Base-by-base conservation (phyloP, 1,284 basidiomycete species). In the Takashimella tepidaria region DNA sequence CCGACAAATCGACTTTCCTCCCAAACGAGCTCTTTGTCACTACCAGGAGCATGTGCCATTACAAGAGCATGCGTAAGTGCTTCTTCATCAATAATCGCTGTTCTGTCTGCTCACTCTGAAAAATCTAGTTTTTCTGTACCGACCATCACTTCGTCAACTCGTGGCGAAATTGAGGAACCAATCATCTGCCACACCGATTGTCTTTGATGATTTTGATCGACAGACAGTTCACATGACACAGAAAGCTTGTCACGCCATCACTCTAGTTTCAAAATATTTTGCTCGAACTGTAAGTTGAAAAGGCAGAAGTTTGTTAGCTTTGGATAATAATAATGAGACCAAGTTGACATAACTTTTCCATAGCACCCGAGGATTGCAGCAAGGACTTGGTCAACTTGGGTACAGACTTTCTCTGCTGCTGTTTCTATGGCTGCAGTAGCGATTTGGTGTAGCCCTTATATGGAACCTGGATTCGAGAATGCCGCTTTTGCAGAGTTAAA, bases 341-440 rank as follows among this genome's bases (percentile, higher is more conserved):
- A 8, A 16, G 23, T 24, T 51, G 26, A 51, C 22, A 10, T 23
- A 3, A 45, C 11, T 20, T n/a, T n/a, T n/a, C n/a, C n/a, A 23
- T 20, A 60, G 51, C 67, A 70, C 47, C 68, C 71, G 2, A 60
- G 62, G 12, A 45, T 73, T 3, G 61, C 68, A 19, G 66, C 63
- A 16, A 60, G 69, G 31, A 55, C 55, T 10, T 72, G 70, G 68
- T 61, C 61, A 12, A 63, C 64, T 3, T 73, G 72, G 72, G 64
- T 69, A 1, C 70, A 73, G 56, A 60, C 69, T 8, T 73, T 73
- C 56, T 64, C 62, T 19, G 68, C 67, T 3, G 66, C 66, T 1
- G 69, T 72, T 3, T 68, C 68, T 2, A 67, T 73, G 49, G 58
- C 72, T 1, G 72, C 69, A 1, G 44, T 72, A 1, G 68, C 69